A percentile compares a stretch with the other conserved stretches of the same genome.
Evolutionary conservation across 1,284 basidiomycete species (phyloP).

Genomic region (Coniferiporia weirii): DNA sequence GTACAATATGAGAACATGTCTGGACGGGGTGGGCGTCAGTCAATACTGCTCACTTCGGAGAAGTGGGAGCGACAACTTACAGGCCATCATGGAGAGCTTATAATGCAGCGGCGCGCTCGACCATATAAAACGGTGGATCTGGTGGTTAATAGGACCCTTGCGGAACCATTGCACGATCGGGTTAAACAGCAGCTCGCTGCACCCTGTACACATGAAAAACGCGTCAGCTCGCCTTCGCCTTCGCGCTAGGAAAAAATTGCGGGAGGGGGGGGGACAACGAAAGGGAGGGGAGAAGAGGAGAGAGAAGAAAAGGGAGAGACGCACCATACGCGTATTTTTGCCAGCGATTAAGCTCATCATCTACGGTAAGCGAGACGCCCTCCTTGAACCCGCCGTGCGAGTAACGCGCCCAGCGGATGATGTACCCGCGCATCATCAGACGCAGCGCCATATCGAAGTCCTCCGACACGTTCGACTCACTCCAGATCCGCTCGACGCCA

Average conservation of each 20-base stretch:
- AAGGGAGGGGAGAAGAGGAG: too few relatives aligned
- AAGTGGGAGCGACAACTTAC: slow-evolving; percentile 78
- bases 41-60: too few relatives aligned
- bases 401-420: slow-evolving; percentile 82
- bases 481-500: slow-evolving; percentile 77
- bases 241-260: too few relatives aligned
- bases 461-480: slow-evolving; percentile 78
- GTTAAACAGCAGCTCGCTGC: slow-evolving; percentile 74
- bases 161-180: slow-evolving; percentile 69
- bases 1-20: too few relatives aligned
- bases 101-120: slow-evolving; percentile 73
- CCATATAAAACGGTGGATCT: slow-evolving; percentile 74
- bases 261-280: too few relatives aligned
- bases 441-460: slow-evolving; percentile 76
- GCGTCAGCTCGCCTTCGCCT: too few relatives aligned
- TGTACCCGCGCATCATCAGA: slow-evolving; percentile 62
- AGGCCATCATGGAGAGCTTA: slow-evolving; percentile 73
- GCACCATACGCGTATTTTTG: slow-evolving; percentile 76
- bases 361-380: slow-evolving; percentile 76
- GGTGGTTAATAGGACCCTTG: slow-evolving; percentile 71
- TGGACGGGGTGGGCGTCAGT: too few relatives aligned
- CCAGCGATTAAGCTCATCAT: slow-evolving; percentile 81
- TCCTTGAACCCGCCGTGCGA: slow-evolving; percentile 79
- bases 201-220: slow-evolving; percentile 26
- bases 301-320: too few relatives aligned